Percentiles rank a stretch among this genome's conserved stretches.
These are phyloP conservation scores for Fomitiporia mediterranea DNA, from an alignment of 1,284 basidiomycete species.

Conservation along the genomic window DNA sequence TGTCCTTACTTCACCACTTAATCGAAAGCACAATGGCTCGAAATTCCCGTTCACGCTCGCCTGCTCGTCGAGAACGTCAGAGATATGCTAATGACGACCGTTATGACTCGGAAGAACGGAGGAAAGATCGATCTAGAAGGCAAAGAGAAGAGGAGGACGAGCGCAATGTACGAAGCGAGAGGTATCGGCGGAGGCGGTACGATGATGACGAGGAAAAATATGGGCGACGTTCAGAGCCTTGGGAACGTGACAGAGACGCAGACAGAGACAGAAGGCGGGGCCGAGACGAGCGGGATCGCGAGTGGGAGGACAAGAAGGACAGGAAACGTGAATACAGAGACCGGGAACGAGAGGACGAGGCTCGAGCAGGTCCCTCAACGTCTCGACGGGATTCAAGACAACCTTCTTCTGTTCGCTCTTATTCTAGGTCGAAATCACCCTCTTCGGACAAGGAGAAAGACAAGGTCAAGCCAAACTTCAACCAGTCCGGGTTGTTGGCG, in stretches of 20 bases:
- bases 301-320: neutral
- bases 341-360: slow-evolving; percentile 10
- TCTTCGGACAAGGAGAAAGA: slow-evolving; percentile 32
- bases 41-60: slow-evolving; percentile 6
- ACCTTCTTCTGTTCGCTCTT: slow-evolving; percentile 36
- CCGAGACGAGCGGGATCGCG: slow-evolving; percentile 21
- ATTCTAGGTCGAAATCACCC: slow-evolving; percentile 34
- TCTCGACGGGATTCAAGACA: slow-evolving; percentile 19
- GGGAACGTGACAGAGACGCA: slow-evolving; percentile 12
- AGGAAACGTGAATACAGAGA: slow-evolving; percentile 14
- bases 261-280: slow-evolving; percentile 26
- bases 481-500: slow-evolving; percentile 84
- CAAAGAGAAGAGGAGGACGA: neutral
- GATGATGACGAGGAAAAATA: neutral
- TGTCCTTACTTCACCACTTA: neutral
- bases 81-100: neutral
- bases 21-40: neutral
- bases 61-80: neutral
- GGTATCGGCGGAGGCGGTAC: neutral
- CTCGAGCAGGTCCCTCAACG: slow-evolving; percentile 26
- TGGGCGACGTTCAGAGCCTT: slow-evolving; percentile 10
- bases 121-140: neutral
- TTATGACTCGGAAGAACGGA: neutral
- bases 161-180: slow-evolving; percentile 1
- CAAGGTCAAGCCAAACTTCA: slow-evolving; percentile 85